Evolutionary conservation across 148 eudicot genomes (phyloP).

Genomic region (Rhododendron vialii): DNA sequence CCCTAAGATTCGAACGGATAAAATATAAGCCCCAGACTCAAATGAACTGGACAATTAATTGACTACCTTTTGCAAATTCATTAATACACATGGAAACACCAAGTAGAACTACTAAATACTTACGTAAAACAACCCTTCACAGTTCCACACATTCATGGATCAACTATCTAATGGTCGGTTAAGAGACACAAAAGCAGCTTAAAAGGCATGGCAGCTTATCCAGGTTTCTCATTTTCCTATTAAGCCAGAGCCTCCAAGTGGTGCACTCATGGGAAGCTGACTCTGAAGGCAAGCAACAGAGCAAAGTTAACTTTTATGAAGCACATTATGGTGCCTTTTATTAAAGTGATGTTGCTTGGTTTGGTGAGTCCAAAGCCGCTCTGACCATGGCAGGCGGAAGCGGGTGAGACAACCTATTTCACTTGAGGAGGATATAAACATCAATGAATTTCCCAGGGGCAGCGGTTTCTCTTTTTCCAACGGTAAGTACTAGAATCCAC

Average conservation of each 20-base stretch:
- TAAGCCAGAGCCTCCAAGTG: not conserved
- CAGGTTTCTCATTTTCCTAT: not conserved
- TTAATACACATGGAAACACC: not conserved
- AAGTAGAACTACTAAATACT: not conserved
- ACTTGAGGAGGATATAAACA: not conserved
- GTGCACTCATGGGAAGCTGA: not conserved
- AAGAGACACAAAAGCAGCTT: not conserved
- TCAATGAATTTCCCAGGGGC: not conserved
- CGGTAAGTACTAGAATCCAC: not conserved
- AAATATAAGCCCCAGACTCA: not conserved
- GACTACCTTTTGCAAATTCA: not conserved
- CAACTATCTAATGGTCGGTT: not conserved
- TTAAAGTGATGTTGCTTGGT: not conserved
- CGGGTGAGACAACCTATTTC: not conserved
- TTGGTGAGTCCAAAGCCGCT: not conserved
- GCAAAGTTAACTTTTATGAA: not conserved
- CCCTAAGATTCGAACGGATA: not conserved
- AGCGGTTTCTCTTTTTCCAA: not conserved
- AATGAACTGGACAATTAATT: not conserved
- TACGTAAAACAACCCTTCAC: not conserved
- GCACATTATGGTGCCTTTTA: not conserved
- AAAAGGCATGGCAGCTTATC: not conserved
- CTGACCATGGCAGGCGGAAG: not conserved
- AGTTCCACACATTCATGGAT: not conserved
- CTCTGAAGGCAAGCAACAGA: not conserved